These are phyloP conservation scores for Debaryomyces coudertii DNA, from an alignment of 1,139 yeast genomes.

Conservation along the genomic window DNA sequence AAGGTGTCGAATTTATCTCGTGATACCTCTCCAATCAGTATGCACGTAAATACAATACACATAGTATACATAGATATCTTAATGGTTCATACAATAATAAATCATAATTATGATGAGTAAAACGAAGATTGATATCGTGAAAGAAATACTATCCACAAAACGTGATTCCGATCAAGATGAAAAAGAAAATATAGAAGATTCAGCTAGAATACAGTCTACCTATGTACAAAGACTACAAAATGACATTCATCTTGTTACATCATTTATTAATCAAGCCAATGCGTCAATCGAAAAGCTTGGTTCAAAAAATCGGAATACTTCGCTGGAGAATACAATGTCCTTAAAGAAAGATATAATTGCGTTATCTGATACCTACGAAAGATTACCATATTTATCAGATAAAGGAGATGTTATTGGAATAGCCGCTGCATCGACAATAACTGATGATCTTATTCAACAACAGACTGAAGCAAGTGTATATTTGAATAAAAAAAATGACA, in stretches of 20 bases:
- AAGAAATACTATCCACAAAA: conserved; percentile 5
- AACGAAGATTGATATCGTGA: conserved; percentile 11
- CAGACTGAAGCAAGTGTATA: conserved; percentile 19
- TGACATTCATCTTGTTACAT: conserved; percentile 31
- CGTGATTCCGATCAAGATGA: not conserved
- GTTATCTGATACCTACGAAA: conserved; percentile 28
- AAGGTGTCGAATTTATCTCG: not conserved
- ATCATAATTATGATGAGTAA: conserved; percentile 3
- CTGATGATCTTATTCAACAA: conserved; percentile 22
- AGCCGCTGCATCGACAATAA: conserved; percentile 34
- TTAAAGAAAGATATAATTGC: conserved; percentile 30
- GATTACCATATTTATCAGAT: conserved; percentile 36
- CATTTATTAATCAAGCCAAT: conserved; percentile 35
- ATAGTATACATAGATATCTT: not conserved
- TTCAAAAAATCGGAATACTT: conserved; percentile 12
- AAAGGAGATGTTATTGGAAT: conserved; percentile 43
- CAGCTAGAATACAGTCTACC: conserved; percentile 14
- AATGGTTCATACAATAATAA: not conserved
- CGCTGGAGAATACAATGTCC: conserved; percentile 8
- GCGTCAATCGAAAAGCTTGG: conserved; percentile 23
- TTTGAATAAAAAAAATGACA: conserved; percentile 13
- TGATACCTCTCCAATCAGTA: conserved; percentile 6
- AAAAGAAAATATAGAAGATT: conserved; percentile 15
- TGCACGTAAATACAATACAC: not conserved
- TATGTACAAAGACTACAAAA: conserved; percentile 31